Conservation (phyloP, 2,329 filamentous ascomycete genomes). For the Madurella mycetomatis region DNA sequence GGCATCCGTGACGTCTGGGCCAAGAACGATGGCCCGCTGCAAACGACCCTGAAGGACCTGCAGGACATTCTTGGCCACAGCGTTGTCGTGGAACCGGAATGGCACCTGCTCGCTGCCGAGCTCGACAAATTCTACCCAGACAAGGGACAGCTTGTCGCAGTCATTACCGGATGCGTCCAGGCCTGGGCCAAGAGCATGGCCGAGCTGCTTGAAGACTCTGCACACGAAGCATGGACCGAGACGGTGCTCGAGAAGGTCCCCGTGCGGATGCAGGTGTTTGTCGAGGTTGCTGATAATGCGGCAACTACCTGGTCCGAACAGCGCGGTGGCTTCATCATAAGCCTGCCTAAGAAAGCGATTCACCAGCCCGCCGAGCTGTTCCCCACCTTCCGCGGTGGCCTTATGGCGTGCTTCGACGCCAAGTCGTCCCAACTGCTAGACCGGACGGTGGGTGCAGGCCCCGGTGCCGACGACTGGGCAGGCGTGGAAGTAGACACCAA, state of each 20-base stretch:
- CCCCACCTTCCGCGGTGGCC: constrained; percentile 32
- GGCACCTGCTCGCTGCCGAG: constrained; percentile 38
- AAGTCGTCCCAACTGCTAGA: constrained; percentile 11
- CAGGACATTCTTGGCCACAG: constrained; percentile 36
- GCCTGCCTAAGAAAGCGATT: constrained; percentile 33
- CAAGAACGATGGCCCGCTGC: constrained; percentile 31
- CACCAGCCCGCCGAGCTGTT: constrained; percentile 33
- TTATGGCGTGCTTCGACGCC: constrained; percentile 36
- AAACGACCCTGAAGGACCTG: constrained; percentile 29
- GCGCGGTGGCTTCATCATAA: constrained; percentile 37
- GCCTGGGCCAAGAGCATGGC: constrained; percentile 37
- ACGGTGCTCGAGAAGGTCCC: constrained; percentile 35
- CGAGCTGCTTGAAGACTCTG: constrained; percentile 39
- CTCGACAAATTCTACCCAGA: constrained; percentile 38
- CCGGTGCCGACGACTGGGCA: constrained; percentile 40
- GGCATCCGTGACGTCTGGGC: constrained; percentile 43
- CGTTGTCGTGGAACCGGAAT: constrained; percentile 40
- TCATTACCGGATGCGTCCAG: constrained; percentile 35
- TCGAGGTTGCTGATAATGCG: constrained; percentile 36
- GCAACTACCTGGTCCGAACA: constrained; percentile 36
- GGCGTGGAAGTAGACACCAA: constrained; percentile 35
- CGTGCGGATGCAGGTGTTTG: constrained; percentile 30
- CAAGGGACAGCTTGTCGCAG: constrained; percentile 35
- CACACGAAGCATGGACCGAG: constrained; percentile 40
- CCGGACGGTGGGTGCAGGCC: neutral